Percentiles rank a stretch among this genome's conserved stretches.
phyloP scores from a whole-genome alignment of 345 rosid species.

The Lenwebbia sp. region DNA sequence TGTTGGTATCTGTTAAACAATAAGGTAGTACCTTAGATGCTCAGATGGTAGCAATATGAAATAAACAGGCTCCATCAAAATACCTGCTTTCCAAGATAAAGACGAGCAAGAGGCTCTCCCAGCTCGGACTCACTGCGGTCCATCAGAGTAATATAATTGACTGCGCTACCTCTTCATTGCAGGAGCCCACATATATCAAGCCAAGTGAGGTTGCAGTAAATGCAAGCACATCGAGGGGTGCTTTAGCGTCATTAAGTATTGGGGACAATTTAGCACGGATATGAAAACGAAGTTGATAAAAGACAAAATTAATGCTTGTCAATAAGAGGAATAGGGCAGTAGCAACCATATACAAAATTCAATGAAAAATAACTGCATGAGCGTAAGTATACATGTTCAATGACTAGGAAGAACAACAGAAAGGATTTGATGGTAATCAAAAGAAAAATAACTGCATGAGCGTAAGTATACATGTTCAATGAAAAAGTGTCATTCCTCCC shows the following conservation, averaged over 20 bases:
- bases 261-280: constrained; percentile 49
- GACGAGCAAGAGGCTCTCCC: constrained; percentile 69
- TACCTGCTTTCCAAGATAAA: constrained; percentile 98
- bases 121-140: constrained; percentile 77
- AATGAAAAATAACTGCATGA: too few relatives aligned
- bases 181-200: constrained; percentile 82
- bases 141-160: constrained; percentile 81
- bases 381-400: too few relatives aligned
- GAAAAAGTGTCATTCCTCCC: neutral
- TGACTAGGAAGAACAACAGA: neutral
- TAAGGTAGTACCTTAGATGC: neutral
- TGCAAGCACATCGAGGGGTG: constrained; percentile 77
- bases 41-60: neutral
- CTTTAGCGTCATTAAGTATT: constrained; percentile 58
- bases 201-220: constrained; percentile 90
- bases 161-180: constrained; percentile 93
- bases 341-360: neutral
- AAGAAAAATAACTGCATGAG: neutral
- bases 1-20: neutral
- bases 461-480: neutral
- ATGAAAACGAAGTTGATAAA: constrained; percentile 18
- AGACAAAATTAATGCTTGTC: neutral
- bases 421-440: neutral
- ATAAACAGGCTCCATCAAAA: neutral
- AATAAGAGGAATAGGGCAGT: neutral